Percentiles rank a stretch among this genome's conserved stretches.
phyloP scores from a whole-genome alignment of 495 filamentous ascomycete genomes.

The Pyrenula massariospora region DNA sequence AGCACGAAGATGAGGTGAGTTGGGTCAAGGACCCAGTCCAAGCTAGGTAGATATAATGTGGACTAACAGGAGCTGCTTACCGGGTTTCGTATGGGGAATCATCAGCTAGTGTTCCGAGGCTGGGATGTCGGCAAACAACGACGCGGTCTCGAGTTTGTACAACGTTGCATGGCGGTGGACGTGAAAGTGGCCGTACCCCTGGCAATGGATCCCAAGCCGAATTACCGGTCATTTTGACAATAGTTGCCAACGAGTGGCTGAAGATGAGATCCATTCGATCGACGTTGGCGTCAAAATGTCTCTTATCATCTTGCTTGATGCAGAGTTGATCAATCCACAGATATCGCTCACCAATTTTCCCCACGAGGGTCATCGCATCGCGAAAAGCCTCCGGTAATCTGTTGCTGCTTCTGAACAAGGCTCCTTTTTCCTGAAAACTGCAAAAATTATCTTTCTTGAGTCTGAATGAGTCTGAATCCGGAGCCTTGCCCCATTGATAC shows the following conservation, averaged over 20 bases:
- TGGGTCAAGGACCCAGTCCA: background rate
- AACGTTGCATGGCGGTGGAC: background rate
- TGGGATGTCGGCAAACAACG: background rate
- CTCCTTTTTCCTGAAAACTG: background rate
- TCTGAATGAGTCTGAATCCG: background rate
- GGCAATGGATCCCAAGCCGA: background rate
- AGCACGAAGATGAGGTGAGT: background rate
- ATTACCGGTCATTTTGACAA: background rate
- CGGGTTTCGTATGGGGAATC: background rate
- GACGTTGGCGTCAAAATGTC: background rate
- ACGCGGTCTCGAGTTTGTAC: background rate
- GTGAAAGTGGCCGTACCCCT: background rate
- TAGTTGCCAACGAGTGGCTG: background rate
- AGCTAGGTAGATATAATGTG: background rate
- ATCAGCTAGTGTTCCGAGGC: background rate
- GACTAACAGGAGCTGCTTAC: background rate
- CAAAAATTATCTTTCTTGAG: background rate
- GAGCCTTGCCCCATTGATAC: background rate
- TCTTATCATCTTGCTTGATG: slow-evolving; percentile 1
- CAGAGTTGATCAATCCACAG: slow-evolving; percentile 2
- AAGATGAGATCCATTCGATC: background rate
- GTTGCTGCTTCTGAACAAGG: background rate
- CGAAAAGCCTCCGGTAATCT: background rate
- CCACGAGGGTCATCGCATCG: background rate
- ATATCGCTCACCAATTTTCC: background rate